Evolutionary conservation across 2,329 filamentous ascomycete species (phyloP).

Genomic region (Celoporthe dispersa): DNA sequence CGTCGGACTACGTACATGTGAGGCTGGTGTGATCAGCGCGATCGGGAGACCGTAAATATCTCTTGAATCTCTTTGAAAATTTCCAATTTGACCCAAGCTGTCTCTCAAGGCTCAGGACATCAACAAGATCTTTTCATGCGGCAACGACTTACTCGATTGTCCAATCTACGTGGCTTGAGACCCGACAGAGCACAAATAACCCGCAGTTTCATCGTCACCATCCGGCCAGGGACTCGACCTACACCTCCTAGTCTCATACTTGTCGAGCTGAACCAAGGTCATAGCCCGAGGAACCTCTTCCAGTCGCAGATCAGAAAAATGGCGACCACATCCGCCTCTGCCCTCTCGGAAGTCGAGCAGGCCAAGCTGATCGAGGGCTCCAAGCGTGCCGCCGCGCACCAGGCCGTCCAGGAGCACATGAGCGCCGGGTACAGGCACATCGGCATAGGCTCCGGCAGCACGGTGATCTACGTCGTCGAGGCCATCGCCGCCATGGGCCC

Average conservation of each 20-base stretch:
- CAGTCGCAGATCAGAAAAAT: conserved; percentile 35
- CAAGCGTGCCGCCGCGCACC: conserved; percentile 75
- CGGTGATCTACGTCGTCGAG: conserved; percentile 83
- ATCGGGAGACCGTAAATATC: neutral
- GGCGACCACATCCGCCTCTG: conserved; percentile 39
- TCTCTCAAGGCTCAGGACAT: neutral
- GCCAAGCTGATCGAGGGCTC: conserved; percentile 65
- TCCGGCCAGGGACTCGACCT: neutral
- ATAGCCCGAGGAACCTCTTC: neutral
- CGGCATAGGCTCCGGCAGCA: conserved; percentile 81
- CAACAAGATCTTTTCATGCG: conserved; percentile 20
- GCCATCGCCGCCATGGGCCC: conserved; percentile 69
- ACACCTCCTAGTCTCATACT: neutral
- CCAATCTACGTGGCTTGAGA: conserved; percentile 16
- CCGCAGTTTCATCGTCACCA: conserved; percentile 13
- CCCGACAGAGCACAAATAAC: conserved; percentile 18
- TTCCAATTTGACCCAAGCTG: no score
- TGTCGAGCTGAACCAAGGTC: neutral
- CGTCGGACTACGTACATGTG: neutral
- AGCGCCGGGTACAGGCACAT: conserved; percentile 64
- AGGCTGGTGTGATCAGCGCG: neutral
- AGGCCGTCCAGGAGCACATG: conserved; percentile 76
- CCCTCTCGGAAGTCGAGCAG: conserved; percentile 34
- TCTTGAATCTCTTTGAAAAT: neutral
- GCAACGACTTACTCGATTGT: conserved; percentile 14